A percentile compares a stretch with the other conserved stretches of the same genome.
phyloP scores from a whole-genome alignment of 345 rosid genomes.

The Brassica napus region DNA sequence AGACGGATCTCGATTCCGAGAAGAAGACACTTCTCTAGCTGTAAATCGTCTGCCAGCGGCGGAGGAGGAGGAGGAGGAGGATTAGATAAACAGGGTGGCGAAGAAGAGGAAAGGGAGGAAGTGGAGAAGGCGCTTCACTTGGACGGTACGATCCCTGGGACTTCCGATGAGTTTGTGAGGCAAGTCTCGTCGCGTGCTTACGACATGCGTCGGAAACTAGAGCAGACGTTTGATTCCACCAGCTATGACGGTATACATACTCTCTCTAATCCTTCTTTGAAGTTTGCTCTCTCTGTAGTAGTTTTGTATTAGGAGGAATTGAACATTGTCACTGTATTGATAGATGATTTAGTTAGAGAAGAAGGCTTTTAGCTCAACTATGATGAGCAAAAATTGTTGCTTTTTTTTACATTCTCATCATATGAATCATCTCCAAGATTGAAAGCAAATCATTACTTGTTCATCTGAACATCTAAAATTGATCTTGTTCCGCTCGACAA shows the following conservation, averaged over 20 bases:
- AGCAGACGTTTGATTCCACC: slow-evolving; percentile 77
- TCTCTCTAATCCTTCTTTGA: background rate
- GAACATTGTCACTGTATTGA: background rate
- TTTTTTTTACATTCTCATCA: background rate
- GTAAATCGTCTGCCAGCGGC: slow-evolving; percentile 44
- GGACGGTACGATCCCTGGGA: slow-evolving; percentile 93
- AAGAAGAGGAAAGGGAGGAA: slow-evolving; percentile 54
- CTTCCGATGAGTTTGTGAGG: slow-evolving; percentile 77
- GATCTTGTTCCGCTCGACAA: slow-evolving; percentile 1
- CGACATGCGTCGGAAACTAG: slow-evolving; percentile 86
- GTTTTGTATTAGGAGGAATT: no score
- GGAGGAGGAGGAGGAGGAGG: background rate
- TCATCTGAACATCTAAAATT: background rate
- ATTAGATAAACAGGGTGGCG: slow-evolving; percentile 16
- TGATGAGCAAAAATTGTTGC: background rate
- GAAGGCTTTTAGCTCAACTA: slow-evolving; percentile 3
- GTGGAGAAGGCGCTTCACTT: slow-evolving; percentile 82
- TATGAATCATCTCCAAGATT: background rate
- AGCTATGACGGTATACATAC: slow-evolving; percentile 75
- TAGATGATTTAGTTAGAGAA: slow-evolving; percentile 14
- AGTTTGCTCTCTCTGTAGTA: background rate
- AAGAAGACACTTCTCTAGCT: slow-evolving; percentile 32
- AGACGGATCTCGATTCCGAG: slow-evolving; percentile 38
- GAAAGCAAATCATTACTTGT: slow-evolving; percentile 1
- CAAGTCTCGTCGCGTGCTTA: slow-evolving; percentile 95